Percentiles rank a stretch among this genome's conserved stretches.
These are phyloP conservation scores for Cryphonectria nitschkei DNA, from an alignment of 2,329 filamentous ascomycete genomes.

Conservation along the genomic window DNA sequence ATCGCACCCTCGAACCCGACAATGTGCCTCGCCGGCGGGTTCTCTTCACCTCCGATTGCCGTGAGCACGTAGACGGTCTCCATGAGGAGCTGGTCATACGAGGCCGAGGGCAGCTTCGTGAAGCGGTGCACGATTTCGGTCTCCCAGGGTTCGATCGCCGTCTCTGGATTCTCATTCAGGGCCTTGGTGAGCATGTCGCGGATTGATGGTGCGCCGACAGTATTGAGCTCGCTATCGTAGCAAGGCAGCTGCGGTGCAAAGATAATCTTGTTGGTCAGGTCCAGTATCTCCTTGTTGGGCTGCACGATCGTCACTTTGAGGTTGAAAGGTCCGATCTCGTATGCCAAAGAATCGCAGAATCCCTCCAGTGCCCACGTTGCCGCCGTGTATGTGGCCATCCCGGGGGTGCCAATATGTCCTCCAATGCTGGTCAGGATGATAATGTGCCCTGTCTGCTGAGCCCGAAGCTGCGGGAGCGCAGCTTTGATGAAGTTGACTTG, in stretches of 20 bases:
- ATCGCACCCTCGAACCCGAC: conserved; percentile 87
- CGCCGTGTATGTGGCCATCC: conserved; percentile 87
- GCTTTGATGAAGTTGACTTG: conserved; percentile 96
- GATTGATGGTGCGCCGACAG: conserved; percentile 70
- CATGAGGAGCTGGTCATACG: conserved; percentile 74
- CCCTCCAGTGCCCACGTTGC: conserved; percentile 95
- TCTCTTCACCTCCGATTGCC: conserved; percentile 93
- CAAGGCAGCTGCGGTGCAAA: conserved; percentile 76
- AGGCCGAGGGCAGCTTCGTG: conserved; percentile 68
- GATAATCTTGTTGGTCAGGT: conserved; percentile 83
- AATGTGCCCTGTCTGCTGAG: conserved; percentile 84
- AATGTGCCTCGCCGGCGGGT: conserved; percentile 91
- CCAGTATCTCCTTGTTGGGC: conserved; percentile 88
- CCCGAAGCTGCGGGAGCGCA: conserved; percentile 76
- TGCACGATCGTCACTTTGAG: conserved; percentile 95
- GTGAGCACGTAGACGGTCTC: conserved; percentile 92
- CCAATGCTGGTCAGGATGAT: conserved; percentile 88
- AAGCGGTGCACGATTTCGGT: conserved; percentile 68
- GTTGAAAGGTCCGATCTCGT: conserved; percentile 96
- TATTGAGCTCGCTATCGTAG: conserved; percentile 66
- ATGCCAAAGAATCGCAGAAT: conserved; percentile 92
- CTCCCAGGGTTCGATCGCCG: conserved; percentile 43
- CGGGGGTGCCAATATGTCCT: conserved; percentile 90
- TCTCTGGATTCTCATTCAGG: conserved; percentile 74
- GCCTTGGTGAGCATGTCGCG: conserved; percentile 82